Base-by-base conservation (phyloP, 2,329 filamentous ascomycete genomes). In the Nemania diffusa region DNA sequence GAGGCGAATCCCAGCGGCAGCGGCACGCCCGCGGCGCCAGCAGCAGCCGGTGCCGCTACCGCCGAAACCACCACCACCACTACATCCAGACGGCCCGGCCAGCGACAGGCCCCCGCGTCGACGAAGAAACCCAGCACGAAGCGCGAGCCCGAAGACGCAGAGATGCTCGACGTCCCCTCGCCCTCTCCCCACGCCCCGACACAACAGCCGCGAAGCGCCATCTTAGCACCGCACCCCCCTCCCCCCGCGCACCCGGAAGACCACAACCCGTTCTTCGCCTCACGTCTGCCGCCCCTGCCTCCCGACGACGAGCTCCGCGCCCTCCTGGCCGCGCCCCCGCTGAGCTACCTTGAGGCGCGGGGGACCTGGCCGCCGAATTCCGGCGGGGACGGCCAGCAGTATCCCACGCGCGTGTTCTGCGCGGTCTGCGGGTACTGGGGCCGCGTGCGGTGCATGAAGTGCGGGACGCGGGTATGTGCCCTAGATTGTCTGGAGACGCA, bases 381-480 rank as follows among this genome's bases (percentile, higher is more conserved):
- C 9, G 24, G 20, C 5, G 42, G 29, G 7, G 13, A 24, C 0
- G 58, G 52, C 20, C 15, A 51, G 2, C 37, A 46, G 73, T 88
- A 88, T 69, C 90, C 91, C 2, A 81, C 82, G 53, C 83, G 91
- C 66, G 81, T 82, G 40, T 95, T 94, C 78, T 95, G 92, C 79
- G 90, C 91, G 76, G 88, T 93, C 34, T 95, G 92, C 76, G 92
- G 92, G 15, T 94, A 94, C 79, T 94, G 92, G 92, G 92, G 92
- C 1, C 83, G 89, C 46, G 89, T 93, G 52, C 87, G 85, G 78
- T 95, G 92, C 80, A 86, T 90, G 78, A 92, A 91, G 81, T 95
- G 92, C 79, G 91, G 91, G n/a, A 87, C 87, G 52, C 84, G 90
- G 73, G 89, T 92, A n/a, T 95, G 92, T 77, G 91, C 91, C 44